Evolutionary conservation across 768 basidiomycete genomes (phyloP), one percentile per base, ranked within the genome.

Genomic region (Leucocoprinus birnbaumii): DNA sequence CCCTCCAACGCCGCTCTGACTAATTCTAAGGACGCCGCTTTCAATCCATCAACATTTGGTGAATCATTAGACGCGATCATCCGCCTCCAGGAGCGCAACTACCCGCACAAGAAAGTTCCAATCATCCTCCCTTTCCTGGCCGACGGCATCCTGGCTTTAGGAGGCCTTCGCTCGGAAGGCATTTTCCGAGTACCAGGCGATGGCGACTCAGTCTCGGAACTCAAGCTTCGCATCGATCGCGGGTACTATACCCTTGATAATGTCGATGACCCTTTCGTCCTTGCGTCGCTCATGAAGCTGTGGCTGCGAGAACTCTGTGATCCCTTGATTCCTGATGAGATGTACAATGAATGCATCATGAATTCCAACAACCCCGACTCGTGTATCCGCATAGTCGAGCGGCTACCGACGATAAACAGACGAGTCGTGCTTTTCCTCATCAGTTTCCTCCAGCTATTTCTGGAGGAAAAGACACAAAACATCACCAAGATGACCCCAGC

Each of bases 111-210:
- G 61, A 88, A 85, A 67, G 86, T 96, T 11, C 94, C 94, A 16
- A 92, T 94, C 68, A 91, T 98, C 62, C 83, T 98, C 6, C 92
- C 94, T 13, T 97, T 96, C 78, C 85, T 97, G 24, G 86, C 91
- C 2, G 89, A 96, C 61, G 92, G 91, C 1, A 94, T 97, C 61
- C 81, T 98, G 43, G 89, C 91, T 2, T 76, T 94, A 10, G 92
- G 92, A 0, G 95, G 94, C 3, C 80, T 84, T 43, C 86, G 86
- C 65, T 73, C 86, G 26, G 94, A 95, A 66, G 95, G 95, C 16
- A 94, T 96, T 53, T 98, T 96, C 72, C 86, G 94, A 43, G 84
- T 96, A 3, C 91, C 94, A 13, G 95, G 95, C 0, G 94, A 98
- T 66, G 80, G 80, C 18, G 95, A 98, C 68, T 80, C 85, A 4